phyloP scores from a whole-genome alignment of 2,329 filamentous ascomycete species.

The Colletotrichum tofieldiae region DNA sequence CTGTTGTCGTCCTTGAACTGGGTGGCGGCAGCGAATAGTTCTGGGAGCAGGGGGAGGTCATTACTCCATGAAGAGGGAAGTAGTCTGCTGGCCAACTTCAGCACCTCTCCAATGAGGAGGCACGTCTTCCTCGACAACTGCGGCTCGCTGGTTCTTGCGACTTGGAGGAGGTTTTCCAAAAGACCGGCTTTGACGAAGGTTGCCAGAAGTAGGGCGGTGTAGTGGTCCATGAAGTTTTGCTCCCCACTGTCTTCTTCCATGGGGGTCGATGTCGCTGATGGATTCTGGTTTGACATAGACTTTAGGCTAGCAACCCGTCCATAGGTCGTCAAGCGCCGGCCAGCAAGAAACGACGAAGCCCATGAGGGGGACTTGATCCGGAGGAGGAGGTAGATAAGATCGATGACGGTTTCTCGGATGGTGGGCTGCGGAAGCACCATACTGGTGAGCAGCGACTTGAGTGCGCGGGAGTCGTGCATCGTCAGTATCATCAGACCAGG shows the following conservation, averaged over 20 bases:
- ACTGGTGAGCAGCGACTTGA: slow-evolving; percentile 82
- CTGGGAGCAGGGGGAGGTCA: slow-evolving; percentile 88
- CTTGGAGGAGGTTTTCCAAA: slow-evolving; percentile 72
- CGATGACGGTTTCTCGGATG: slow-evolving; percentile 84
- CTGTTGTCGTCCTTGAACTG: slow-evolving; percentile 80
- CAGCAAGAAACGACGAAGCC: slow-evolving; percentile 96
- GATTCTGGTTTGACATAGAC: slow-evolving; percentile 64
- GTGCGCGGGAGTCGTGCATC: slow-evolving; percentile 88
- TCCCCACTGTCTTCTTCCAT: slow-evolving; percentile 78
- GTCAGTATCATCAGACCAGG: slow-evolving; percentile 90
- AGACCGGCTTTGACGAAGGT: slow-evolving; percentile 88
- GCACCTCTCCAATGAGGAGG: slow-evolving; percentile 88
- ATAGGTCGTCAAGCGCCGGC: slow-evolving; percentile 93
- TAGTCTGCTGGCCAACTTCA: slow-evolving; percentile 90
- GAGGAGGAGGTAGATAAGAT: slow-evolving; percentile 84
- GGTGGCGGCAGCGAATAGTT: slow-evolving; percentile 84
- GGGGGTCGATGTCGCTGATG: slow-evolving; percentile 55
- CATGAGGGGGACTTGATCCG: slow-evolving; percentile 95
- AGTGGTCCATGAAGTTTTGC: slow-evolving; percentile 93
- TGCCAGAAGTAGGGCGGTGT: slow-evolving; percentile 89
- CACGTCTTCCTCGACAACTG: slow-evolving; percentile 90
- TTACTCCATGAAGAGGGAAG: slow-evolving; percentile 87
- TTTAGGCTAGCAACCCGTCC: slow-evolving; percentile 92
- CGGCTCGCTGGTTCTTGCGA: slow-evolving; percentile 78
- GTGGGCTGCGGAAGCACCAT: slow-evolving; percentile 70